Evolutionary conservation across 208 protist species (phyloP), one percentile per base, ranked within the genome.

Genomic region (Polymyxa betae): DNA sequence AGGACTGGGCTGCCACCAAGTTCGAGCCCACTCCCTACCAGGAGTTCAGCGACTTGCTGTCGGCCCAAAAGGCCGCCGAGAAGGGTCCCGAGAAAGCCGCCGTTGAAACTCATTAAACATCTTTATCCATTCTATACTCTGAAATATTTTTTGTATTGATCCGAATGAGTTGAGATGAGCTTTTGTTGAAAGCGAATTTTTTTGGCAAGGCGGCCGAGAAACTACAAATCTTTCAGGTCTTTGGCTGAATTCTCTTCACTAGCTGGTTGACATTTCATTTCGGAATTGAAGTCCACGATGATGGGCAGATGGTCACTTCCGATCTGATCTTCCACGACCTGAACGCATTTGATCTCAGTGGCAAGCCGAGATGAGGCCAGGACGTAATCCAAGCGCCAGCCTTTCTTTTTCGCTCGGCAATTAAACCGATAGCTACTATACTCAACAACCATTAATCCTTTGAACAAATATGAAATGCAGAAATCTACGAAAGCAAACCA

Each of bases 1-100:
- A 99, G 90, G 94, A 99, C 43, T 99, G 99, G 99, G 94, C 94
- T 0, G 94, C 96, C 89, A 97, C 94, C 77, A 90, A 94, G 90
- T 94, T 97, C 88, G 88, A 90, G 77, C 96, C 96, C 92, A 95
- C 96, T 89, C 98, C 97, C 90, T 97, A 96, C 88, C 97, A 99
- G 91, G 92, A 94, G 88, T 89, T 92, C 91, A 94, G 88, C 38
- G 92, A 95, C 68, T 91, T 77, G 45, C 93, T 94, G 29, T n/a
- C 45, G 12, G 89, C 54, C n/a, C 54, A 90, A 32, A 68, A 89
- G 46, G 10, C 32, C 35, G 52, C 44, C 52, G 52, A 89, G 52
- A 89, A 89, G 88, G 44, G 12, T 88, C 12, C 24, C 49, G 12
- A 5, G 49, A n/a, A n/a, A n/a, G n/a, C n/a, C n/a, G n/a, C n/a